phyloP scores from a whole-genome alignment of 2,329 filamentous ascomycete genomes.

The Orbilia blumenaviensis region DNA sequence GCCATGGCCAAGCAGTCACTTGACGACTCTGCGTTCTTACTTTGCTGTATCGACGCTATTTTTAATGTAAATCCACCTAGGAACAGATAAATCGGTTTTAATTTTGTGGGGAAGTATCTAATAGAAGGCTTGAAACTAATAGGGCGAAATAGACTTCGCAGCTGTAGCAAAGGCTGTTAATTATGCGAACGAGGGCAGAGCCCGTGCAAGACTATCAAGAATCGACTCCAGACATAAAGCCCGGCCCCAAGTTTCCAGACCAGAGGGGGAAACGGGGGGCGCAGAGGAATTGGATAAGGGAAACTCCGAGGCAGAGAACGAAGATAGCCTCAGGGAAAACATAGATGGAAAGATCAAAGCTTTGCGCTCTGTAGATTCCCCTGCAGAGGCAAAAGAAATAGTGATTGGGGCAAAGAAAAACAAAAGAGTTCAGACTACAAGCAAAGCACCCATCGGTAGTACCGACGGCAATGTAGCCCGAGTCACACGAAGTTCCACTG shows the following conservation, averaged over 20 bases:
- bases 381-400: not conserved
- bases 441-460: not conserved
- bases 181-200: slow-evolving; percentile 7
- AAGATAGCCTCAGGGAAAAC: not conserved
- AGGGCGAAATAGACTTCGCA: slow-evolving; percentile 15
- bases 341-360: not conserved
- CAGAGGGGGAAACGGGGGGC: not conserved
- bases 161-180: slow-evolving; percentile 30
- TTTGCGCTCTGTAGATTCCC: not conserved
- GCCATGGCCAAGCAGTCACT: not conserved
- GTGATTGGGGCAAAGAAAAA: not conserved
- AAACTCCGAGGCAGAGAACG: not conserved
- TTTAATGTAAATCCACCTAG: not conserved
- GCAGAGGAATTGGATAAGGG: not conserved
- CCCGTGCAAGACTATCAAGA: slow-evolving; percentile 9
- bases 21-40: slow-evolving; percentile 23
- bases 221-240: slow-evolving; percentile 1
- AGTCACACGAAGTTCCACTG: slow-evolving; percentile 1
- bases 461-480: not conserved
- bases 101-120: too few relatives aligned
- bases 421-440: not conserved
- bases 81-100: not conserved
- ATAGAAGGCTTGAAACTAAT: too few relatives aligned
- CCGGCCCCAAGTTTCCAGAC: not conserved
- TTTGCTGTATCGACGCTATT: slow-evolving; percentile 21